These are phyloP conservation scores for Toxicodendron radicans DNA, from an alignment of 345 rosid genomes.

Conservation along the genomic window DNA sequence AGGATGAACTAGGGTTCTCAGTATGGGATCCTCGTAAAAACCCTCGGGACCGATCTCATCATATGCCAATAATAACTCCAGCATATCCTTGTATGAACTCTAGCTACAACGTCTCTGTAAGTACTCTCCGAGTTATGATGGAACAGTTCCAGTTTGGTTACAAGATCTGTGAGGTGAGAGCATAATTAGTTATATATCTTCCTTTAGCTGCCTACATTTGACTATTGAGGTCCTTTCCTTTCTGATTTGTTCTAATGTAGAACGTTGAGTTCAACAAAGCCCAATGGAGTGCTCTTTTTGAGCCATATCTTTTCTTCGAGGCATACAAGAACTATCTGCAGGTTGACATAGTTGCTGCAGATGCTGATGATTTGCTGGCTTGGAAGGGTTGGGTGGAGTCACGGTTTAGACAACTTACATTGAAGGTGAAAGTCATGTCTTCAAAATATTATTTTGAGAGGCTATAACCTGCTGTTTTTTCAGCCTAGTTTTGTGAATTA, in stretches of 20 bases:
- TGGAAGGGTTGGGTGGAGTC: slow-evolving; percentile 92
- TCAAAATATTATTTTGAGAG: slow-evolving; percentile 1
- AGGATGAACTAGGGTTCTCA: slow-evolving; percentile 62
- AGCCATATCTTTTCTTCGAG: slow-evolving; percentile 69
- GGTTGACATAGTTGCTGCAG: slow-evolving; percentile 61
- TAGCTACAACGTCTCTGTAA: slow-evolving; percentile 71
- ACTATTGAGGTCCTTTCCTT: slow-evolving; percentile 13
- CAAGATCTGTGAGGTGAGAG: slow-evolving; percentile 54
- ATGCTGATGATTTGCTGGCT: slow-evolving; percentile 55
- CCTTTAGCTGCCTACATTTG: slow-evolving; percentile 1
- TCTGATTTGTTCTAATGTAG: slow-evolving; percentile 30
- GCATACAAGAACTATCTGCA: slow-evolving; percentile 72
- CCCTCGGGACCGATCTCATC: slow-evolving; percentile 63
- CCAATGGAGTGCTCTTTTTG: slow-evolving; percentile 62
- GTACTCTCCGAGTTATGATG: slow-evolving; percentile 70
- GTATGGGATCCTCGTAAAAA: slow-evolving; percentile 75
- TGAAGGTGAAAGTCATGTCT: slow-evolving; percentile 42
- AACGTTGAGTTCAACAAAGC: slow-evolving; percentile 62
- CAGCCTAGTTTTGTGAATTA: background rate
- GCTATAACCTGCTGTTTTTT: slow-evolving; percentile 1
- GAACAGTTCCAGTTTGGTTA: slow-evolving; percentile 70
- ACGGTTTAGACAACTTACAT: slow-evolving; percentile 68
- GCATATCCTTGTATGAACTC: slow-evolving; percentile 89
- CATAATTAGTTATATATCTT: background rate
- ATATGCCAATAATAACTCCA: slow-evolving; percentile 79